Base-by-base conservation (phyloP, 768 basidiomycete genomes). In the Brasilioporus rufonigricans region DNA sequence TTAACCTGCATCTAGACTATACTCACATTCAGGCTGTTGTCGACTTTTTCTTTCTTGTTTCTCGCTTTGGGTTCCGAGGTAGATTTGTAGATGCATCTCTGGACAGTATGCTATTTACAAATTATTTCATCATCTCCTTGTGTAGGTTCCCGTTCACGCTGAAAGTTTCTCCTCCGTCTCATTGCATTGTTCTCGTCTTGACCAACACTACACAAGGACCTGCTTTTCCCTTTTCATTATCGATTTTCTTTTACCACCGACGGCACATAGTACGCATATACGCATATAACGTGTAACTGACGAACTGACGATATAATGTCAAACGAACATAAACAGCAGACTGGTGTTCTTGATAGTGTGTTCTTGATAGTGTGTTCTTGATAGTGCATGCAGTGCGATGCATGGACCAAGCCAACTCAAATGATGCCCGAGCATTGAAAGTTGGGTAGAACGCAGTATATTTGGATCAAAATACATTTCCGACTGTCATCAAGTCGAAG, bases 211-310 rank as follows among this genome's bases (percentile, higher is more conserved):
- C 41, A 49, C 60, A 50, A 52, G 53, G 52, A 62, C 63, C 3
- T 27, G 2, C 12, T 44, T 53, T 36, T 31, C 16, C 35, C 23
- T 8, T n/a, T 21, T 12, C 31, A 10, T 47, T 33, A 21, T 51
- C 7, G 2, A 14, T 2, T 43, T 18, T 27, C 40, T 27, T 50
- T n/a, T n/a, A n/a, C 31, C 35, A 46, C 44, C 16, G 18, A 61
- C 23, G 58, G 46, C 47, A 44, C 52, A 58, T 61, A 48, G 47
- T 54, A 51, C n/a, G 44, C 44, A 32, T n/a, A 29, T 53, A 56
- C 55, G 59, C 53, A 64, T 26, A 59, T 57, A 52, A 61, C 57
- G 51, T 64, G 62, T 67, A 64, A 55, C 50, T 55, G 52, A 64
- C 29, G 62, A 39, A 44, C 53, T 58, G 55, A 65, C 11, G 64